A percentile compares a stretch with the other conserved stretches of the same genome.
These are phyloP conservation scores for Alternaria triticina DNA, from an alignment of 2,329 filamentous ascomycete genomes.

Conservation along the genomic window DNA sequence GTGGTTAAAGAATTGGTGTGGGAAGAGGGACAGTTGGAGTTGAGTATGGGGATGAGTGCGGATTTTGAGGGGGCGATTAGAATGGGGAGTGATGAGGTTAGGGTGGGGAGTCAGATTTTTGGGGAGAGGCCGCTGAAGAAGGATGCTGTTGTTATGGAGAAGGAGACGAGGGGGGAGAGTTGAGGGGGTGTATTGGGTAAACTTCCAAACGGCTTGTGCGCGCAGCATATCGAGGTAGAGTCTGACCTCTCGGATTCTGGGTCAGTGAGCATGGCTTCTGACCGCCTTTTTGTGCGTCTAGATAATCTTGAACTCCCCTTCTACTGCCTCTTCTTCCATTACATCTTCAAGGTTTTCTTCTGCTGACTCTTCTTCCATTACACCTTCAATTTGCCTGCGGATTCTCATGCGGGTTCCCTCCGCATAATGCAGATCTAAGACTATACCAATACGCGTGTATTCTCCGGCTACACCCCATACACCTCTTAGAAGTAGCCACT, in stretches of 20 bases:
- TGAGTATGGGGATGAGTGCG: conserved; percentile 99
- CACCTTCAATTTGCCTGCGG: too few relatives aligned
- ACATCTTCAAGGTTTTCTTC: too few relatives aligned
- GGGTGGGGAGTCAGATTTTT: conserved; percentile 94
- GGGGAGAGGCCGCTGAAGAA: conserved; percentile 79
- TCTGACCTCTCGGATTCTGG: too few relatives aligned
- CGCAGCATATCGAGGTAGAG: too few relatives aligned
- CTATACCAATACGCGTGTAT: background rate
- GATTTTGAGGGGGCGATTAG: conserved; percentile 90
- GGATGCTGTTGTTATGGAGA: conserved; percentile 71
- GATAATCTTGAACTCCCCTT: background rate
- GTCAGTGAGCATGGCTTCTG: too few relatives aligned
- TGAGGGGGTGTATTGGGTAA: too few relatives aligned
- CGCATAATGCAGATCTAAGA: too few relatives aligned
- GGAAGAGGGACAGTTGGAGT: conserved; percentile 68
- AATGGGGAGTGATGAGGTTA: conserved; percentile 86
- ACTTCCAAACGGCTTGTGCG: too few relatives aligned
- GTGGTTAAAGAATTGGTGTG: conserved; percentile 68
- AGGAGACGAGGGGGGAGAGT: conserved; percentile 22
- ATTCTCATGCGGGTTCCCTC: too few relatives aligned
- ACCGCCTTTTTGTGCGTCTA: background rate
- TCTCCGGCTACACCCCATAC: background rate
- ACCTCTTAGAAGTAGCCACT: background rate
- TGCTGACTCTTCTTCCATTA: too few relatives aligned
- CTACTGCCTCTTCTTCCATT: background rate